Conservation (phyloP, 495 filamentous ascomycete genomes). For the Bathelium albidoporum region DNA sequence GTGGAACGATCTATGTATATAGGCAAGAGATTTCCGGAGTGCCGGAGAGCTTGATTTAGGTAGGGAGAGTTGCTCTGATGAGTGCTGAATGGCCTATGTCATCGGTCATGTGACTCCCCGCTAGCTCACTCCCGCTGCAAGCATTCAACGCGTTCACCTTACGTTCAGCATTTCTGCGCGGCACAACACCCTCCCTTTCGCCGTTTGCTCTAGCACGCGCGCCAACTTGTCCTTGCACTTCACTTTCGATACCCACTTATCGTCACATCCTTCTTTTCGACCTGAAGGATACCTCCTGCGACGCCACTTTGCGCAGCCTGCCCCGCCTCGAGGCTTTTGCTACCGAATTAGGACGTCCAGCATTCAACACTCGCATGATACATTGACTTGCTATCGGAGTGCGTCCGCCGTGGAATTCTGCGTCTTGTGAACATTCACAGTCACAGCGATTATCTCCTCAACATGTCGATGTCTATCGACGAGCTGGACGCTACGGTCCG, state of each 20-base stretch:
- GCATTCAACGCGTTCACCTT: not conserved
- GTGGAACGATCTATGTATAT: not conserved
- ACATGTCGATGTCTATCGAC: constrained; percentile 63
- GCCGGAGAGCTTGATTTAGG: too few relatives aligned
- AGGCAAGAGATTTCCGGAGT: not conserved
- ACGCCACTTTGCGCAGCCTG: not conserved
- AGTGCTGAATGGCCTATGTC: too few relatives aligned
- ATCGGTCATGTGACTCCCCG: not conserved
- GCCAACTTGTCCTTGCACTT: not conserved
- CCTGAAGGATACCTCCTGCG: not conserved
- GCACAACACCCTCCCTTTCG: not conserved
- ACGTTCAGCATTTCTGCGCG: not conserved
- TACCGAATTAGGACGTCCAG: not conserved
- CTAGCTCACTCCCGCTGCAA: not conserved
- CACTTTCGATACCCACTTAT: not conserved
- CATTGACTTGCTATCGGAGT: not conserved
- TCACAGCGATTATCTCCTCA: constrained; percentile 11
- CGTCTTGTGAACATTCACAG: not conserved
- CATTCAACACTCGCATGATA: not conserved
- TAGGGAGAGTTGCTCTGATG: too few relatives aligned
- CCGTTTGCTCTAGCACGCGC: not conserved
- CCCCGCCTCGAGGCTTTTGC: not conserved
- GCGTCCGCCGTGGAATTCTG: not conserved
- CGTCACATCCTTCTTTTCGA: not conserved
- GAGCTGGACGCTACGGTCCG: constrained; percentile 94